Conservation (phyloP, 352 stramenopile species). For the Phytophthora uliginosa region DNA sequence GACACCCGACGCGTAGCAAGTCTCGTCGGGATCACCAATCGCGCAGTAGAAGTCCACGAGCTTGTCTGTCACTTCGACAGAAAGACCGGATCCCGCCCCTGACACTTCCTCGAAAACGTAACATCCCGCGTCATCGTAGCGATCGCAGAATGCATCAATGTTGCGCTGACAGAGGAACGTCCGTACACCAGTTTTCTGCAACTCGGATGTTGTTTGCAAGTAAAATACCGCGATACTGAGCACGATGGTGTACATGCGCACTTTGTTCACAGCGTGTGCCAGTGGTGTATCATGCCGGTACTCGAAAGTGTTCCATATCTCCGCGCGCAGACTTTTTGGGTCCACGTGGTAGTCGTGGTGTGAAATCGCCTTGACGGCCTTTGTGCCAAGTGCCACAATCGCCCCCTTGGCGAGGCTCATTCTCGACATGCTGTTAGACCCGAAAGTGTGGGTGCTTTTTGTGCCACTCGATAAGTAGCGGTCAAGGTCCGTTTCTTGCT, state of each 20-base stretch:
- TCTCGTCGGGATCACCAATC: constrained; percentile 10
- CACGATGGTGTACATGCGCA: constrained; percentile 47
- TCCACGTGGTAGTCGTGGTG: constrained; percentile 36
- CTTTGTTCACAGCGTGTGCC: constrained; percentile 33
- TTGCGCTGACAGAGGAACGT: constrained; percentile 53
- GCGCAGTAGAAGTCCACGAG: constrained; percentile 45
- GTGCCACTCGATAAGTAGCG: constrained; percentile 24
- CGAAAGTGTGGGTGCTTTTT: not conserved
- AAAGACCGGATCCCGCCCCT: constrained; percentile 8
- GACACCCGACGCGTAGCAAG: constrained; percentile 37
- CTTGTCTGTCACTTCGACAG: constrained; percentile 22
- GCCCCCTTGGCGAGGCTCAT: constrained; percentile 39
- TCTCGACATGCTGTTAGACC: constrained; percentile 1
- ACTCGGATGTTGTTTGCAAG: constrained; percentile 59
- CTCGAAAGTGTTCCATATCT: constrained; percentile 59
- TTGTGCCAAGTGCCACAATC: constrained; percentile 26
- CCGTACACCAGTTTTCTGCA: constrained; percentile 53
- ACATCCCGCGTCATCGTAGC: constrained; percentile 45
- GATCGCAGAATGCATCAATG: constrained; percentile 50
- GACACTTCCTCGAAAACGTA: constrained; percentile 36
- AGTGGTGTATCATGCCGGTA: constrained; percentile 44
- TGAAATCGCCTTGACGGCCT: constrained; percentile 23
- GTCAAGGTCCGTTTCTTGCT: constrained; percentile 20
- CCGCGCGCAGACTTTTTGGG: constrained; percentile 39
- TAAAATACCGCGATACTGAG: constrained; percentile 65